phyloP scores from a whole-genome alignment of 331 rosid species.

The Erythrophleum ivorense region DNA sequence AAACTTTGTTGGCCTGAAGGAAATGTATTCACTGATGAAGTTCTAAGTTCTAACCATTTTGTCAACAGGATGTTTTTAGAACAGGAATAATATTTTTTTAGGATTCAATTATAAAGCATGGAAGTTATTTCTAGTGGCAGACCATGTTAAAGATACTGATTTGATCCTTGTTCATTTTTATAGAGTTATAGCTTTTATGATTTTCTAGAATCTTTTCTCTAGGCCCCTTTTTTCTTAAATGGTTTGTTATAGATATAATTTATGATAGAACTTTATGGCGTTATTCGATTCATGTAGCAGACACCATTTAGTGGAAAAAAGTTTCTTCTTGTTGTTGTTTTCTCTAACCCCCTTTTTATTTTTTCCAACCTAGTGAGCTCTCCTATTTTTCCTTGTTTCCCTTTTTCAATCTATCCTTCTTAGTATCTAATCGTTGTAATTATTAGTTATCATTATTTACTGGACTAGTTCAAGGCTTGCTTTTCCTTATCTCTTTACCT shows the following conservation, averaged over 20 bases:
- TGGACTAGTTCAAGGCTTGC: background rate
- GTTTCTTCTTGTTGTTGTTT: too few species aligned
- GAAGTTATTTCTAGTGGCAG: background rate
- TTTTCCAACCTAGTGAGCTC: background rate
- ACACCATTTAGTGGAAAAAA: too few species aligned
- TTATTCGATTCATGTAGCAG: too few species aligned
- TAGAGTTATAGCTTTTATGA: background rate
- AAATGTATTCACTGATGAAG: background rate
- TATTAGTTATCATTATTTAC: background rate
- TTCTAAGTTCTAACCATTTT: background rate
- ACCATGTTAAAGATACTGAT: background rate
- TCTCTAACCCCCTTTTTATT: background rate
- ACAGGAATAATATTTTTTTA: background rate
- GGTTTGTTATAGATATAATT: too few species aligned
- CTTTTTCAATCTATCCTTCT: background rate
- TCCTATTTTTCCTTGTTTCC: background rate
- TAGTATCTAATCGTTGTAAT: background rate
- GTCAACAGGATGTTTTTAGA: background rate
- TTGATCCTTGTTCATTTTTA: background rate
- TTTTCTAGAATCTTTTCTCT: background rate
- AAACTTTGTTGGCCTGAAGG: background rate
- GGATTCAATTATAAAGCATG: background rate
- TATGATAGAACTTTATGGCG: too few species aligned
- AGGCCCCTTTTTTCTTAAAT: too few species aligned
- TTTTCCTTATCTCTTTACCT: background rate